Evolutionary conservation across 73 alveolate species (phyloP).

Genomic region (Paramecium pentaurelia): DNA sequence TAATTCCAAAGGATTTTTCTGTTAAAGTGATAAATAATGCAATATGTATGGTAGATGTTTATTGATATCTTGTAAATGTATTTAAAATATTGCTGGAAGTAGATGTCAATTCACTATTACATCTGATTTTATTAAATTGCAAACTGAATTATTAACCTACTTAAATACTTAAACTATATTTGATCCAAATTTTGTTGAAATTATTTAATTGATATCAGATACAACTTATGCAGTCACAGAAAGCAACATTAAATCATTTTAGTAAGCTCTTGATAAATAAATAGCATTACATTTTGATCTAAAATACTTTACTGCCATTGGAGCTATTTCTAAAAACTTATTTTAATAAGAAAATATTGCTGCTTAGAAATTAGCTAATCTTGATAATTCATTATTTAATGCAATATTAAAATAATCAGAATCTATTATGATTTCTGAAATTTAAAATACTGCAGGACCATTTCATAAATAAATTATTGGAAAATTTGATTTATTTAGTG

Average conservation of each 20-base stretch:
- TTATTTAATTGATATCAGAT: not conserved
- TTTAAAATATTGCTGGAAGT: not conserved
- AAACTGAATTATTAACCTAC: not conserved
- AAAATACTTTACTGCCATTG: not conserved
- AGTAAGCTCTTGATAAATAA: not conserved
- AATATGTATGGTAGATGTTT: slow-evolving; percentile 46
- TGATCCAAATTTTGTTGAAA: not conserved
- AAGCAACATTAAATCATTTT: not conserved
- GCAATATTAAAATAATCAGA: not conserved
- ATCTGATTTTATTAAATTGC: not conserved
- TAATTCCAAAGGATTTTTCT: slow-evolving; percentile 10
- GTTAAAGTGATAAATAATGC: slow-evolving; percentile 26
- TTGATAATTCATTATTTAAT: not conserved
- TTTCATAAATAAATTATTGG: not conserved
- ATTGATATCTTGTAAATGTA: not conserved
- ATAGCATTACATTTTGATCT: not conserved
- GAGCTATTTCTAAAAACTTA: not conserved
- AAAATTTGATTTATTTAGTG: not conserved
- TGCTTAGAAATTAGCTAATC: not conserved
- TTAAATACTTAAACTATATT: not conserved
- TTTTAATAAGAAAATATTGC: not conserved
- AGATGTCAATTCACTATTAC: slow-evolving; percentile 28
- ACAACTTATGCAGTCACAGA: not conserved
- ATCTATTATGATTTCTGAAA: not conserved
- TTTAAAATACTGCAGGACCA: not conserved